Conservation (phyloP, 306 rosid genomes). For the Parietaria judaica region DNA sequence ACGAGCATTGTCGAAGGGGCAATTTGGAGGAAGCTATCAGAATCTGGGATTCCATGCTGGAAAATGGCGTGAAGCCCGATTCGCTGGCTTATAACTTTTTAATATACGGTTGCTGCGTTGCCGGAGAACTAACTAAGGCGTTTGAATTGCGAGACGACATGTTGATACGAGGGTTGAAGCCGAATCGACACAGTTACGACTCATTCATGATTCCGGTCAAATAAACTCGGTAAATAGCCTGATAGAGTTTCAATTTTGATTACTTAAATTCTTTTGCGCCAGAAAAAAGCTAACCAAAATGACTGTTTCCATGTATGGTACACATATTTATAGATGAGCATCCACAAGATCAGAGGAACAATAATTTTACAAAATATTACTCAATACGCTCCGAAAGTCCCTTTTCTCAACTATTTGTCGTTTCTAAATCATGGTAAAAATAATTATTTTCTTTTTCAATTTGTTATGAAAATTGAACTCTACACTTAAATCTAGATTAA, state of each 20-base stretch:
- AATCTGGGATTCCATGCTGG: constrained; percentile 74
- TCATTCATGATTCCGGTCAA: constrained; percentile 11
- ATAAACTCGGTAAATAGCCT: too few relatives aligned
- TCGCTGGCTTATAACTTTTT: constrained; percentile 61
- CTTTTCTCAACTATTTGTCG: not conserved
- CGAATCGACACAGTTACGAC: constrained; percentile 28
- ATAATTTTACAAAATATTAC: not conserved
- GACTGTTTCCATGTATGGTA: too few relatives aligned
- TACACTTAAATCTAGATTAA: too few relatives aligned
- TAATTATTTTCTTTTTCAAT: too few relatives aligned
- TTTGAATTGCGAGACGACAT: constrained; percentile 79
- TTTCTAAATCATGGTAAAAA: too few relatives aligned
- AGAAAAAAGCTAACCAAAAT: too few relatives aligned
- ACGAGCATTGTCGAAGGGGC: constrained; percentile 66
- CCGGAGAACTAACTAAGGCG: constrained; percentile 61
- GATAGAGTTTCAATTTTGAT: too few relatives aligned
- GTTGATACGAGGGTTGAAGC: constrained; percentile 56
- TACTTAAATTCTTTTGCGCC: too few relatives aligned
- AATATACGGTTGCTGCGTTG: constrained; percentile 75
- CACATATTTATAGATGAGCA: not conserved
- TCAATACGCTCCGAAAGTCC: not conserved
- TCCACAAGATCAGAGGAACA: not conserved
- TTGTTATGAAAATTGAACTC: too few relatives aligned
- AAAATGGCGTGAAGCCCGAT: constrained; percentile 73
- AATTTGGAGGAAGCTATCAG: constrained; percentile 50